Base-by-base conservation (phyloP, 2,329 filamentous ascomycete genomes). In the Graphilbum sp. region DNA sequence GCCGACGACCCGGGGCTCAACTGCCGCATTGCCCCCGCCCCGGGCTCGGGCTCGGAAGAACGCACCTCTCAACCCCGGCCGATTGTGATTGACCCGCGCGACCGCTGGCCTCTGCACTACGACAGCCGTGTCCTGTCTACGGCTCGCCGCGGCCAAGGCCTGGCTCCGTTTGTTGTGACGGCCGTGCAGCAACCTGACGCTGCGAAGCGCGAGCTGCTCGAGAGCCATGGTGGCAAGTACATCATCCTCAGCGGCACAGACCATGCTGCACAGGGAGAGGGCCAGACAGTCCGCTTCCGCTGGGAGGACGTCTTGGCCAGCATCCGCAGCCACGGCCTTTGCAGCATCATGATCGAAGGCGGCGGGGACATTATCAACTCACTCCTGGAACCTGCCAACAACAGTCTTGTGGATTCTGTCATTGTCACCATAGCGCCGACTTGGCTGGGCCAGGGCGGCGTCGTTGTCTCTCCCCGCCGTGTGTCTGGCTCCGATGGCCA, bases 261-360 rank as follows among this genome's bases (percentile, higher is more conserved):
- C 15, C 7, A 6, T 12, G 5, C 34, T 6, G 34, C 10, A n/a
- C 11, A 7, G 46, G 53, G 42, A 53, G 5, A 20, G 5, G 31
- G 4, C 15, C 8, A 6, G 46, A 53, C 42, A 53, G 51, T 59
- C 52, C 59, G 64, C 39, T 66, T 80, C 44, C 56, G 63, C 16
- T 92, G 84, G 85, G 55, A 55, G 11, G 63, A 66, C 31, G 67
- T 92, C 15, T 57, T 92, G 23, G 56, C 56, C 16, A 60, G 63
- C 4, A 55, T 93, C n/a, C 46, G 49, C 25, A 54, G 52, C 1
- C 65, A 80, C 47, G 75, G 75, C 2, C 60, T 94, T 33, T 56
- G 59, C 37, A 94, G 85, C 52, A 65, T 95, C 41, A 95, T 95
- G 88, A 69, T 96, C 35, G 88, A 96, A 55, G 88, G 88, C 0